A percentile compares a stretch with the other conserved stretches of the same genome.
Evolutionary conservation across 129 eudicot species (phyloP).

Genomic region (Saposhnikovia divaricata): DNA sequence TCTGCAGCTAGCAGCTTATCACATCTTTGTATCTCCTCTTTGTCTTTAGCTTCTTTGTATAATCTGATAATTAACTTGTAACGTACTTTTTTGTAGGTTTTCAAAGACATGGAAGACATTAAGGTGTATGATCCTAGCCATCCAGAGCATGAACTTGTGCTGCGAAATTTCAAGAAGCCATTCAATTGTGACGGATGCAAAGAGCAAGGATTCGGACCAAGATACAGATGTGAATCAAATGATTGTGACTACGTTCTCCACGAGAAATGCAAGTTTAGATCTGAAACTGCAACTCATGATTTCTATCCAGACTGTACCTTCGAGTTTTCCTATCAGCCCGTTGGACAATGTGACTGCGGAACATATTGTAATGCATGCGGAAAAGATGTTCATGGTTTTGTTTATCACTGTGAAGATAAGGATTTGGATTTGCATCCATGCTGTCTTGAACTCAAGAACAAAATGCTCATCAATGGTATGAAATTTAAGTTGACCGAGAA

Average conservation of each 20-base stretch:
- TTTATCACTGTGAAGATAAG: constrained; percentile 5
- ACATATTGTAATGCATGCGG: constrained; percentile 11
- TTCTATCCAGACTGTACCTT: constrained; percentile 8
- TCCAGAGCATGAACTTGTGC: constrained; percentile 12
- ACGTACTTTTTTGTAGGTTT: not conserved
- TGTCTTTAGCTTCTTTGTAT: not conserved
- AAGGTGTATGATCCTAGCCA: constrained; percentile 1
- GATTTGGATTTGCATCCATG: constrained; percentile 12
- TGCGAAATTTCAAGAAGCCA: constrained; percentile 4
- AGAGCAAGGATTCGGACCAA: constrained; percentile 10
- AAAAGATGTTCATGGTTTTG: not conserved
- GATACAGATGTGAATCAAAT: constrained; percentile 17
- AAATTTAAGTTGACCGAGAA: not conserved
- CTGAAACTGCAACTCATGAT: not conserved
- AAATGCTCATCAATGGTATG: not conserved
- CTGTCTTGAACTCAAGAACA: not conserved
- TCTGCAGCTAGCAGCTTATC: not conserved
- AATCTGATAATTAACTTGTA: not conserved
- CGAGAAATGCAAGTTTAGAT: constrained; percentile 7
- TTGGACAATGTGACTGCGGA: not conserved
- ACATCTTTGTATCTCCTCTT: no score
- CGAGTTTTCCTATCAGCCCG: not conserved
- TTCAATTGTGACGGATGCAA: constrained; percentile 19
- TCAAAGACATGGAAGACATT: not conserved
- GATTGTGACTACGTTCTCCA: constrained; percentile 11